Conservation (phyloP, 371 early-diverging fungal species). For the Mortierella sp. region DNA sequence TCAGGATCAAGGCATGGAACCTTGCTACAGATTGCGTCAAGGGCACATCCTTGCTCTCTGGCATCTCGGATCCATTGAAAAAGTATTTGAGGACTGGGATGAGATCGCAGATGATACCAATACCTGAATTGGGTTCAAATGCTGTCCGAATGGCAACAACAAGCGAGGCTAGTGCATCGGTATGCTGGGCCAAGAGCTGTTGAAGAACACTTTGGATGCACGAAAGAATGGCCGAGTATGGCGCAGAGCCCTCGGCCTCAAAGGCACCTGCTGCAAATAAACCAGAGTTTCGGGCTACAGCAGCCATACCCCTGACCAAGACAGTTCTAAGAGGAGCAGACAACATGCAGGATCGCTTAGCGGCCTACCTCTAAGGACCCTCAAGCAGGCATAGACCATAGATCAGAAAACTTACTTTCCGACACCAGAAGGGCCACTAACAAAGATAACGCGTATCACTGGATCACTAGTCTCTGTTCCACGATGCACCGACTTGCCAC, state of each 20-base stretch:
- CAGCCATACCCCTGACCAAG: conserved; percentile 37
- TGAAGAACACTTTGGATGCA: conserved; percentile 51
- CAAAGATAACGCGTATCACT: conserved; percentile 45
- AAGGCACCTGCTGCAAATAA: conserved; percentile 45
- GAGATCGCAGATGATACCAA: conserved; percentile 46
- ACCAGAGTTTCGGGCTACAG: conserved; percentile 41
- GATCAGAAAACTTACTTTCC: conserved; percentile 38
- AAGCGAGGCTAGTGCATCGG: conserved; percentile 41
- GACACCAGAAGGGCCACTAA: conserved; percentile 46
- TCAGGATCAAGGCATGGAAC: conserved; percentile 46
- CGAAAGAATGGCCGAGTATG: conserved; percentile 48
- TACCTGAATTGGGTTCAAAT: conserved; percentile 48
- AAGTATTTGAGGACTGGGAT: conserved; percentile 46
- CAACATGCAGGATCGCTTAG: background rate
- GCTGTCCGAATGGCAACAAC: conserved; percentile 49
- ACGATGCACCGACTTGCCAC: conserved; percentile 23
- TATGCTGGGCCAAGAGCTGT: conserved; percentile 44
- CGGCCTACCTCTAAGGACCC: no score
- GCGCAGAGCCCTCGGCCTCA: conserved; percentile 28
- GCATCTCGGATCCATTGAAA: conserved; percentile 40
- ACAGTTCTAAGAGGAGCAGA: conserved; percentile 20
- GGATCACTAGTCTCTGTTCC: conserved; percentile 34
- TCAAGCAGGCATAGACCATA: no score
- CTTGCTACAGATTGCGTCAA: conserved; percentile 41
- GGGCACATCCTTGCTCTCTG: conserved; percentile 43